Evolutionary conservation across 352 stramenopile species (phyloP), one percentile per base, ranked within the genome.

Genomic region (Pythium folliculosum): DNA sequence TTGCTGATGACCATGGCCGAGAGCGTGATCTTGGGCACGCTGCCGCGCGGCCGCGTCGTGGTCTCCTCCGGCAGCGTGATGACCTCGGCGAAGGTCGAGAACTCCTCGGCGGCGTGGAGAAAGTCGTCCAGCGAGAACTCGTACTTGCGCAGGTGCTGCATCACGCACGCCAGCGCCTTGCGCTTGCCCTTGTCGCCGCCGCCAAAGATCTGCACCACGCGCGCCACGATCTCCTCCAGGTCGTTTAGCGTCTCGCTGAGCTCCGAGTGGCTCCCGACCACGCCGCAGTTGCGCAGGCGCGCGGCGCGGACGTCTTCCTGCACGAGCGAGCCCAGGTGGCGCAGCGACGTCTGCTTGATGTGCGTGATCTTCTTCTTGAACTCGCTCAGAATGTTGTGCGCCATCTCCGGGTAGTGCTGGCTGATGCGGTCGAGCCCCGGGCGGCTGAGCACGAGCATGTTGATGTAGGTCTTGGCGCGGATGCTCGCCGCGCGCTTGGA

Each of bases 41-140:
- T 62, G 40, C 57, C 43, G 14, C 47, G 66, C 47, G 44, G 38
- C n/a, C 47, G 43, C 40, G 40, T 47, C 14, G 40, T 47, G 40
- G 40, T n/a, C 40, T 47, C 40, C 40, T 47, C 40, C 6, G 40
- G 40, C 40, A 47, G 40, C 40, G 40, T 67, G 0, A 53, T 48
- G 21, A 37, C 16, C 27, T 70, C 67, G 54, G 43, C 56, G 40
- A 76, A 66, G 21, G 45, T 45, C 10, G 75, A 76, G 19, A 86
- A 71, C 38, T 90, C 84, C 54, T 90, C 84, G 13, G 84, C 82
- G 1, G 81, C 80, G 6, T 80, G 57, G 16, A 92, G 54, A 37
- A 89, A 90, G 53, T 92, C 84, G 60, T 90, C 80, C 27, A 90
- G 72, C 35, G 84, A 92, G 62, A 94, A 94, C 61, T 94, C 81